Evolutionary conservation across 106 monocot species (phyloP), one percentile per base, ranked within the genome.

Genomic region (Dendrobium catenatum): DNA sequence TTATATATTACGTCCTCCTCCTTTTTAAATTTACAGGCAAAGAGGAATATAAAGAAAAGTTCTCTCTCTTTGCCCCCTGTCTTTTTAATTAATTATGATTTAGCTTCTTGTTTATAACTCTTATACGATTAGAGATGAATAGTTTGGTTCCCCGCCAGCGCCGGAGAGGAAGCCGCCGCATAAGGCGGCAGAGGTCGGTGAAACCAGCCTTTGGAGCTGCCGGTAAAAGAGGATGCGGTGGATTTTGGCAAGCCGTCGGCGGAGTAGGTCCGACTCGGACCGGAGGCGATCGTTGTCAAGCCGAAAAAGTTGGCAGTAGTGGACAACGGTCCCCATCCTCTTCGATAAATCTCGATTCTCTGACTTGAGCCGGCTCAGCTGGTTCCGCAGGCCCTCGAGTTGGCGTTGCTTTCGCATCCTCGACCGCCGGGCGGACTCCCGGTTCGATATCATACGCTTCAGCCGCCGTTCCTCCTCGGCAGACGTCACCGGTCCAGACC

Each of bases 381-480:
- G 61, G 55, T 27, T 40, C 6, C 82, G 79, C 6, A 85, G 73
- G 41, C 79, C 87, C 73, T 83, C 89, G 19, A 89, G 84, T 79
- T 79, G 86, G 47, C 80, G 86, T 78, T 91, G 89, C 77, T 91
- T 91, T 26, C 91, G 82, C 82, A 88, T 82, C 49, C 91, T 84
- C 46, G 89, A 91, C 42, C 91, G 82, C 43, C 88, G 88, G 15
- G 91, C 91, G 31, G 91, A 91, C 72, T 87, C 85, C 64, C 91
- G 89, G 87, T 91, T 91, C 41, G 91, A 91, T 18, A 91, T 83
- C 89, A 80, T 91, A 0, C 91, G 86, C 40, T 88, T 82, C 16
- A 84, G 42, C 64, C 83, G 55, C 64, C 91, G 86, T 72, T 75
- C 74, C 70, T 89, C 91, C 22, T 56, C 77, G 37, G 64, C 11